Evolutionary conservation across 2,329 filamentous ascomycete genomes (phyloP).

Genomic region (Aspergillus fijiensis): DNA sequence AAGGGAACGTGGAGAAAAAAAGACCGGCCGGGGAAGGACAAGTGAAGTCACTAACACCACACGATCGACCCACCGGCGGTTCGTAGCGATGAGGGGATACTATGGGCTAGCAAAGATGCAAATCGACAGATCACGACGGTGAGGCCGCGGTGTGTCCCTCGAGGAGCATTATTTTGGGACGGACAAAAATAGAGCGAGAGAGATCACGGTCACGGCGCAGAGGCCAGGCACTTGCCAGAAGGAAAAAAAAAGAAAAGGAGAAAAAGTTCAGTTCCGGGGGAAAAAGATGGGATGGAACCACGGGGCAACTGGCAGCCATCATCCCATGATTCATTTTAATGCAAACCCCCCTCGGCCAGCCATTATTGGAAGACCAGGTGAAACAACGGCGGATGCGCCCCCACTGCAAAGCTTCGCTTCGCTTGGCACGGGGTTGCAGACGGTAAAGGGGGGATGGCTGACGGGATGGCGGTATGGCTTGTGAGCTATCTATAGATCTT

Average conservation of each 20-base stretch:
- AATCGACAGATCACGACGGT: not conserved
- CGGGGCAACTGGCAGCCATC: not conserved
- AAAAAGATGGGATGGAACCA: not conserved
- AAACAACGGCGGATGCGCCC: constrained; percentile 2
- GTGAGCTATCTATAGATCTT: not conserved
- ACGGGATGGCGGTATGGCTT: not conserved
- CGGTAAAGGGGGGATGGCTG: not conserved
- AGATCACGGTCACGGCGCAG: not conserved
- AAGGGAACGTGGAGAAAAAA: not conserved
- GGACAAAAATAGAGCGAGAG: not conserved
- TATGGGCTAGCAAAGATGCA: not conserved
- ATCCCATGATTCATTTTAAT: not conserved
- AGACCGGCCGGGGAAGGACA: not conserved
- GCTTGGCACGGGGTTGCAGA: constrained; percentile 1
- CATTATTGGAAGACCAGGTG: not conserved
- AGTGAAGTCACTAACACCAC: not conserved
- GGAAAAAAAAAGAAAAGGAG: not conserved
- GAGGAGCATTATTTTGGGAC: not conserved
- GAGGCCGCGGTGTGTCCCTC: not conserved
- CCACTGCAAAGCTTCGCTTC: constrained; percentile 6
- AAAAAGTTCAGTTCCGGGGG: not conserved
- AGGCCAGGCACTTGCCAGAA: not conserved
- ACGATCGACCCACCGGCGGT: not conserved
- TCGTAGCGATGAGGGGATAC: not conserved
- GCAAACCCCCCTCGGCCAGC: not conserved